Evolutionary conservation across 2,329 filamentous ascomycete species (phyloP).

Genomic region (Westerdykella aurantiaca): DNA sequence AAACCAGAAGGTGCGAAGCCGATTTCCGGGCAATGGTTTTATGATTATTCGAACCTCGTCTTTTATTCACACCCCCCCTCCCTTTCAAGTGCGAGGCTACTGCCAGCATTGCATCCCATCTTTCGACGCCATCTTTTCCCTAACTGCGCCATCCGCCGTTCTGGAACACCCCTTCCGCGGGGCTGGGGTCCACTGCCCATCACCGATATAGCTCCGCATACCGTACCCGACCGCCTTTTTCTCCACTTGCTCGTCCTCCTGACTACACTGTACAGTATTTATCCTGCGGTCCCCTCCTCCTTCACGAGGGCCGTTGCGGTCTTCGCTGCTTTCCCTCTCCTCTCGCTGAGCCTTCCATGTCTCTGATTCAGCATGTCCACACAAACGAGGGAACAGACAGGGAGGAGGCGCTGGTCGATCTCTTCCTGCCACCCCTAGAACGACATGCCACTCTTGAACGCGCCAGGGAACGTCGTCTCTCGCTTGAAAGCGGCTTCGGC

Average conservation of each 20-base stretch:
- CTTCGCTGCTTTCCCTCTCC: background rate
- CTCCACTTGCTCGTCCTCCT: background rate
- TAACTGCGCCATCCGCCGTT: too few relatives aligned
- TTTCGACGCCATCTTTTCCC: too few relatives aligned
- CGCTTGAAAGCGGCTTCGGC: conserved; percentile 22
- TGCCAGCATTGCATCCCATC: too few relatives aligned
- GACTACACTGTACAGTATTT: background rate
- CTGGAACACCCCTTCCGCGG: too few relatives aligned
- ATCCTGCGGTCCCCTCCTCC: background rate
- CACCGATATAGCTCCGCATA: too few relatives aligned
- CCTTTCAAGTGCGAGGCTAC: too few relatives aligned
- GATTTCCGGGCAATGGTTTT: too few relatives aligned
- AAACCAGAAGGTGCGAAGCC: too few relatives aligned
- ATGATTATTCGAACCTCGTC: too few relatives aligned
- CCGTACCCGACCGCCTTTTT: background rate
- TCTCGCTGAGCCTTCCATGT: conserved; percentile 35
- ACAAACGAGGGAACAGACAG: conserved; percentile 46
- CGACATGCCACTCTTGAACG: conserved; percentile 25
- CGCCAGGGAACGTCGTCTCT: conserved; percentile 21
- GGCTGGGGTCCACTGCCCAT: too few relatives aligned
- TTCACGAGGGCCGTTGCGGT: background rate
- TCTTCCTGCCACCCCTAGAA: conserved; percentile 32
- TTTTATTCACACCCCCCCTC: too few relatives aligned
- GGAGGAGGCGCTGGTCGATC: conserved; percentile 36
- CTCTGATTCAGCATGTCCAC: conserved; percentile 49